Evolutionary conservation across 495 filamentous ascomycete genomes (phyloP), one percentile per base, ranked within the genome.

Genomic region (Recurvomyces mirabilis): DNA sequence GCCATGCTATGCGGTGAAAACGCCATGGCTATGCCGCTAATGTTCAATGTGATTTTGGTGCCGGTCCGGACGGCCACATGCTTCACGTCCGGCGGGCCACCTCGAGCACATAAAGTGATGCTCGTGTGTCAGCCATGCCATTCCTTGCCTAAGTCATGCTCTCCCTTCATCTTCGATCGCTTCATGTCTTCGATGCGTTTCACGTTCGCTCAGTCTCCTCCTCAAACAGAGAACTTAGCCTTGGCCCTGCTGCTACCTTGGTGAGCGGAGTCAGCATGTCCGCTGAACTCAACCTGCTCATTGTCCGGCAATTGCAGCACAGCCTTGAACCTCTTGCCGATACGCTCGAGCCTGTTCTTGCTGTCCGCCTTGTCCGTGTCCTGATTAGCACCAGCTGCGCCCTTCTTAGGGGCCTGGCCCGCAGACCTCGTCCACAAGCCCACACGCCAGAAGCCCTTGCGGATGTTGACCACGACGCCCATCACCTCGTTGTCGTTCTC

Each of bases 401-500:
- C 76, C 64, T 82, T 82, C 37, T 77, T 78, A 14, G 76, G 77
- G 57, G 72, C 71, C 72, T 87, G 87, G 55, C 88, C 88, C 19
- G 87, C 82, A 33, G 86, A 91, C 53, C 85, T 80, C 39, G 87
- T 94, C 88, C 88, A 95, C 30, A 86, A 61, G 51, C 88, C 87
- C 49, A 99, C 80, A 64, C 91, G 84, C 73, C 82, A 99, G 75
- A 96, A 95, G 24, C 81, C 89, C 69, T 93, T 95, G 60, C 91
- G 82, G 33, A 96, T 91, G 64, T 96, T 99, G 67, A 96, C 89
- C 22, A 99, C 91, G 17, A 96, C 93, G 48, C 91, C 91, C 91
- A 96, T 96, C 57, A 99, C 84, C 65, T 99, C 91, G 52, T 83
- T 84, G 56, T 94, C 91, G 24, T 65, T 68, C 47, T 93, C 84